Evolutionary conservation across 2,329 filamentous ascomycete genomes (phyloP).

Genomic region (Phialocephala subalpina): DNA sequence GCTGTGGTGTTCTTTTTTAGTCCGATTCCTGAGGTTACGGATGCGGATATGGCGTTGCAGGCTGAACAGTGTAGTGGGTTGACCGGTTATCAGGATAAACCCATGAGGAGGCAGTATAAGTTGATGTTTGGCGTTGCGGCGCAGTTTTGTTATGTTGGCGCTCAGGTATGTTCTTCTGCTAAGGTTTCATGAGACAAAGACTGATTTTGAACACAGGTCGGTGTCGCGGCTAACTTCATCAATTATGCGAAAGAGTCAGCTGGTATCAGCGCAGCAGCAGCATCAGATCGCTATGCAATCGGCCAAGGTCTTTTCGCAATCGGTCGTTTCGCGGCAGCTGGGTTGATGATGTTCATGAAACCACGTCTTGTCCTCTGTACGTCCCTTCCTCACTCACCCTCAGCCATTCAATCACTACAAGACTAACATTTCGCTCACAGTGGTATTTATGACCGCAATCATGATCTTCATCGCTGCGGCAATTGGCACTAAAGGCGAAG

Average conservation of each 20-base stretch:
- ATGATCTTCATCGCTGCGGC: conserved; percentile 47
- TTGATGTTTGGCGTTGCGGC: conserved; percentile 79
- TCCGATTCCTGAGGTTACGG: conserved; percentile 68
- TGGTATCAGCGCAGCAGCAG: background rate
- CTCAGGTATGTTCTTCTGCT: conserved; percentile 58
- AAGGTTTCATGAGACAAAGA: no score
- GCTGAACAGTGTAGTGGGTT: background rate
- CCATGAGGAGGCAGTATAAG: conserved; percentile 73
- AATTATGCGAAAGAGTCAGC: background rate
- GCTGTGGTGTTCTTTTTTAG: conserved; percentile 68
- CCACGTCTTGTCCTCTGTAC: conserved; percentile 60
- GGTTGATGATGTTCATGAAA: conserved; percentile 66
- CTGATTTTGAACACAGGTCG: conserved; percentile 39
- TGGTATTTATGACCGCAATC: background rate
- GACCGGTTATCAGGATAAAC: conserved; percentile 35
- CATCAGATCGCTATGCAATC: conserved; percentile 8
- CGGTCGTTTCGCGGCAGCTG: conserved; percentile 73
- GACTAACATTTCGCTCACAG: background rate
- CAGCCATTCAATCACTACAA: background rate
- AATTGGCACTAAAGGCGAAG: conserved; percentile 45
- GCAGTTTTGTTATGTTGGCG: conserved; percentile 82
- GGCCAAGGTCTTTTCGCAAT: conserved; percentile 77
- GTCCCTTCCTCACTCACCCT: background rate
- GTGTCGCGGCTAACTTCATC: conserved; percentile 62
- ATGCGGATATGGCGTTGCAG: conserved; percentile 65